Evolutionary conservation across 495 filamentous ascomycete genomes (phyloP).

Genomic region (Friedmanniomyces simplex): DNA sequence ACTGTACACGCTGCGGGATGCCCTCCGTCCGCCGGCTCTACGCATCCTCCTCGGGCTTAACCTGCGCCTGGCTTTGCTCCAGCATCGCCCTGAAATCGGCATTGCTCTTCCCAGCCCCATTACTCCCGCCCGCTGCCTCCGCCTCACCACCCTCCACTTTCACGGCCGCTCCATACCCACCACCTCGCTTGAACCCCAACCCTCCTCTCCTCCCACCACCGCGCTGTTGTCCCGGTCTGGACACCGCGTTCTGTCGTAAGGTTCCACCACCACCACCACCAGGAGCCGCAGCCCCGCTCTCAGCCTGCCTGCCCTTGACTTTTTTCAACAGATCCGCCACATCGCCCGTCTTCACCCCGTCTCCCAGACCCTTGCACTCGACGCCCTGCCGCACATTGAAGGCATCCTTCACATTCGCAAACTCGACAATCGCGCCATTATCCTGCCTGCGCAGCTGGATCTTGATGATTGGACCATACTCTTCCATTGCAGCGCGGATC

Average conservation of each 20-base stretch:
- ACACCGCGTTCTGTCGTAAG: constrained; percentile 1
- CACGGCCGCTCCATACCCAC: constrained; percentile 4
- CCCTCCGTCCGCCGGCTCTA: too few relatives aligned
- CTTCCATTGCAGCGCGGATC: constrained; percentile 50
- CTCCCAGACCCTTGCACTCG: constrained; percentile 57
- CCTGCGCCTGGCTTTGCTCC: constrained; percentile 24
- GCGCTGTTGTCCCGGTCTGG: constrained; percentile 41
- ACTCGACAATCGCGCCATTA: constrained; percentile 83
- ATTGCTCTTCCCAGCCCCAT: constrained; percentile 56
- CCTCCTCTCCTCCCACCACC: constrained; percentile 34
- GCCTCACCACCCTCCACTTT: background rate
- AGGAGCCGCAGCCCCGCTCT: constrained; percentile 17
- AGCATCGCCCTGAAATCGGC: constrained; percentile 81
- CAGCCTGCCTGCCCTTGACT: constrained; percentile 37
- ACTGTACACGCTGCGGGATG: too few relatives aligned
- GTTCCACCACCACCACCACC: background rate
- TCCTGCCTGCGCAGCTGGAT: constrained; percentile 58
- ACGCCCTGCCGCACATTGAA: constrained; percentile 68
- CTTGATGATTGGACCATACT: constrained; percentile 47
- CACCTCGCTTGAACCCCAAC: constrained; percentile 25
- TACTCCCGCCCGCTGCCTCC: background rate
- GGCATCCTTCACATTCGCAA: constrained; percentile 52
- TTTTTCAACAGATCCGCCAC: constrained; percentile 56
- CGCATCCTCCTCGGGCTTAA: background rate
- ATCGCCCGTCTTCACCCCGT: constrained; percentile 57